Evolutionary conservation across 2,329 filamentous ascomycete species (phyloP), one percentile per base, ranked within the genome.

Genomic region (Byssothecium circinans): DNA sequence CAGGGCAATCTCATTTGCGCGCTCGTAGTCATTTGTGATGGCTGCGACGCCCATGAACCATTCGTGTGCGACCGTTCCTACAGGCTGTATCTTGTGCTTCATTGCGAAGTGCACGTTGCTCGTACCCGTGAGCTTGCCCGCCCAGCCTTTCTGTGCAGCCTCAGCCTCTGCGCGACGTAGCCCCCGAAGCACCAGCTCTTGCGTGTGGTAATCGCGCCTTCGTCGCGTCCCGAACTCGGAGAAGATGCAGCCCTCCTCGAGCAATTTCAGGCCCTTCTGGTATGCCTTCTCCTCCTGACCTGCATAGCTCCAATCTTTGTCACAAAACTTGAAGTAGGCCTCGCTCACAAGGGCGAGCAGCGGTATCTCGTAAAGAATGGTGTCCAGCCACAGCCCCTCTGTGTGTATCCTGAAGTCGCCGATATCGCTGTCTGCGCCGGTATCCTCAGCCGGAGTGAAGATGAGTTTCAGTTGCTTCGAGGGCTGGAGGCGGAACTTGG

Each of bases 21-120:
- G 79, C 58, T 84, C 81, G 67, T 99, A 99, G 72, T 96, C 83
- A 53, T 89, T 81, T 4, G 87, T 89, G 59, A 96, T 90, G 32
- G 94, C 91, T 1, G 94, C 94, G 53, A 95, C 92, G 34, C 90
- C 91, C 94, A 99, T 99, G 77, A 96, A 97, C 94, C 94, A 99
- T 74, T 99, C 94, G 66, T 99, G 94, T 0, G 94, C 94, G 2
- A 89, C 85, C 0, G 94, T 99, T 4, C 94, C 94, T 11, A 97
- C 82, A 0, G 94, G 91, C 3, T 84, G 76, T 37, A 96, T 83
- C 36, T 84, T 85, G 72, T 95, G 92, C 62, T 90, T 87, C 90
- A 95, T 96, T 10, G 94, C 94, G 57, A 99, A 84, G 69, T 97
- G 92, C 3, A 99, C 94, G 65, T 99, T 99, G 71, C 91, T 97